phyloP scores from a whole-genome alignment of 2,329 filamentous ascomycete species.

The Colletotrichum chrysophilum region DNA sequence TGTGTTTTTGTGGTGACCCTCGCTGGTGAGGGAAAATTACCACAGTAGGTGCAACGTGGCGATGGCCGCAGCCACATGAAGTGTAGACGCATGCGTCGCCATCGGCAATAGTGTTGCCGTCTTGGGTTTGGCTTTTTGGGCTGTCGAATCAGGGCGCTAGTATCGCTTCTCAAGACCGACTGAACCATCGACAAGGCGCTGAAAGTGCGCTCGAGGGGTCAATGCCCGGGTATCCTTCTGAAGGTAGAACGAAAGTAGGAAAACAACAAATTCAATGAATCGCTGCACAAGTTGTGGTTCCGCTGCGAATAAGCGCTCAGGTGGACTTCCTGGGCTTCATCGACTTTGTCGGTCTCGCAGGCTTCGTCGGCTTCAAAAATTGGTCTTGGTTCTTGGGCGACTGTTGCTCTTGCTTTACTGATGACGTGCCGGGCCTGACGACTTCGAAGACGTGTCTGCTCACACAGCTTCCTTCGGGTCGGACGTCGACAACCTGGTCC shows the following conservation, averaged over 20 bases:
- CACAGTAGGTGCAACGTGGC: constrained; percentile 1
- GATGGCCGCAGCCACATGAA: constrained; percentile 2
- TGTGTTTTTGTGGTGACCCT: neutral
- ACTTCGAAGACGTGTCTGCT: constrained; percentile 43
- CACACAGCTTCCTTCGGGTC: constrained; percentile 49
- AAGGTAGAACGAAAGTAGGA: neutral
- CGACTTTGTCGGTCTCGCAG: neutral
- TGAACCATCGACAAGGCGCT: neutral
- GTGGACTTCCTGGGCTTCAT: constrained; percentile 4
- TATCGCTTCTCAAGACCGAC: neutral
- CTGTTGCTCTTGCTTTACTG: neutral
- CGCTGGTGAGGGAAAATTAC: neutral
- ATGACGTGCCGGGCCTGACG: neutral
- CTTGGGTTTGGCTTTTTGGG: neutral
- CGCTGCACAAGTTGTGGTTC: neutral
- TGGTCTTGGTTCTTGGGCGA: neutral
- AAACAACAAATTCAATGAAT: neutral
- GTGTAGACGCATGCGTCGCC: neutral
- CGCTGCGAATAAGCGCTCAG: neutral
- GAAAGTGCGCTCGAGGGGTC: neutral
- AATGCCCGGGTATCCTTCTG: neutral
- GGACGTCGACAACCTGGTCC: constrained; percentile 65
- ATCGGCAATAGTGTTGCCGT: constrained; percentile 1
- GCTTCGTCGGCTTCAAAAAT: constrained; percentile 5
- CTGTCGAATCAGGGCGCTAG: neutral